These are phyloP conservation scores for Claviceps sp. DNA, from an alignment of 2,329 filamentous ascomycete species.

Conservation along the genomic window DNA sequence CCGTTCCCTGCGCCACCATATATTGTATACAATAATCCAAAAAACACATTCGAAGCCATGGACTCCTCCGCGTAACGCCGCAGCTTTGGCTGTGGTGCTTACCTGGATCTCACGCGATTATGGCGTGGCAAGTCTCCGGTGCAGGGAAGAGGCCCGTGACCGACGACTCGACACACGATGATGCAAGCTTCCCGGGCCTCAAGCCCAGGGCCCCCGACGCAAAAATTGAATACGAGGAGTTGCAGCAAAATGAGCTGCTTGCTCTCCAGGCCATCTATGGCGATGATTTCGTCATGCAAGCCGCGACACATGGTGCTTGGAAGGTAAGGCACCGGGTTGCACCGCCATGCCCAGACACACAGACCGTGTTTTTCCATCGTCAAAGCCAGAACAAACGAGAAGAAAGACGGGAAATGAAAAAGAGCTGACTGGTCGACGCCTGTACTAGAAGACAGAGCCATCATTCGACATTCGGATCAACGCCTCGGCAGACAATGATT, in stretches of 20 bases:
- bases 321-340: conserved; percentile 42
- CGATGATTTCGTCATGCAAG: conserved; percentile 70
- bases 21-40: neutral
- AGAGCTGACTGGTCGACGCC: neutral
- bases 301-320: conserved; percentile 64
- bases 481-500: conserved; percentile 58
- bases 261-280: conserved; percentile 79
- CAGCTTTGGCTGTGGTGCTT: conserved; percentile 42
- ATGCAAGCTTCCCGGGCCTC: conserved; percentile 39
- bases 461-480: conserved; percentile 71
- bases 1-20: neutral
- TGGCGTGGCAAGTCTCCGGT: conserved; percentile 39
- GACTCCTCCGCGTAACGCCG: conserved; percentile 33
- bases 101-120: conserved; percentile 22
- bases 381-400: neutral
- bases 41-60: conserved; percentile 20
- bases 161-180: conserved; percentile 26
- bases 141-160: conserved; percentile 35
- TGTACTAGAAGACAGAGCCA: conserved; percentile 58
- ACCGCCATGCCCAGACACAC: conserved; percentile 6
- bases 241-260: conserved; percentile 78
- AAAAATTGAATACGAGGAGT: conserved; percentile 61
- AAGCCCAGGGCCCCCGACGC: conserved; percentile 28
- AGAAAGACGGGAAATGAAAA: neutral
- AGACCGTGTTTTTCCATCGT: neutral